Evolutionary conservation across 371 early-diverging fungal genomes (phyloP).

Genomic region (Vairimorpha apis): DNA sequence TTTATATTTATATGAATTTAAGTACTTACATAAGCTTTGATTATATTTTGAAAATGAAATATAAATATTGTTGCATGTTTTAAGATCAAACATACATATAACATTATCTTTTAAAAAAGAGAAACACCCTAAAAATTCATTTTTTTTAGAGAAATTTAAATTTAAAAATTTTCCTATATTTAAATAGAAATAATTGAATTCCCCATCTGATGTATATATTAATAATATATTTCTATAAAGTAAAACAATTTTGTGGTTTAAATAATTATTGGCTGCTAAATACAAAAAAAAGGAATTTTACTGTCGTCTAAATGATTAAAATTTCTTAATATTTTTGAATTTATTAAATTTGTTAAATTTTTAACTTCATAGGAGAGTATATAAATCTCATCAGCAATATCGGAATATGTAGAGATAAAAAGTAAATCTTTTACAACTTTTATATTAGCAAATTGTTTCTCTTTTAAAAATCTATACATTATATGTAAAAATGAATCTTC

Average conservation of each 20-base stretch:
- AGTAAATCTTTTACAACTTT: background rate
- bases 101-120: too few relatives aligned
- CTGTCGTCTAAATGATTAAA: background rate
- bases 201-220: background rate
- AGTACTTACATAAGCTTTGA: too few relatives aligned
- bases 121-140: too few relatives aligned
- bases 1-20: too few relatives aligned
- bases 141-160: too few relatives aligned
- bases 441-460: background rate
- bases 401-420: background rate
- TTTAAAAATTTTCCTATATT: background rate
- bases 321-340: background rate
- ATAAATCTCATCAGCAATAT: background rate
- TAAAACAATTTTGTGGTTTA: background rate
- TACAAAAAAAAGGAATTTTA: background rate
- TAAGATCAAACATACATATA: too few relatives aligned
- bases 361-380: background rate
- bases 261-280: background rate
- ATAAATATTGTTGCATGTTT: too few relatives aligned
- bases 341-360: background rate
- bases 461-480: background rate
- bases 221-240: background rate
- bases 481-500: background rate
- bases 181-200: background rate
- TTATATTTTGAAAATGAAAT: too few relatives aligned